Base-by-base conservation (phyloP, 768 basidiomycete genomes). In the Strobilomyces dryophilus region DNA sequence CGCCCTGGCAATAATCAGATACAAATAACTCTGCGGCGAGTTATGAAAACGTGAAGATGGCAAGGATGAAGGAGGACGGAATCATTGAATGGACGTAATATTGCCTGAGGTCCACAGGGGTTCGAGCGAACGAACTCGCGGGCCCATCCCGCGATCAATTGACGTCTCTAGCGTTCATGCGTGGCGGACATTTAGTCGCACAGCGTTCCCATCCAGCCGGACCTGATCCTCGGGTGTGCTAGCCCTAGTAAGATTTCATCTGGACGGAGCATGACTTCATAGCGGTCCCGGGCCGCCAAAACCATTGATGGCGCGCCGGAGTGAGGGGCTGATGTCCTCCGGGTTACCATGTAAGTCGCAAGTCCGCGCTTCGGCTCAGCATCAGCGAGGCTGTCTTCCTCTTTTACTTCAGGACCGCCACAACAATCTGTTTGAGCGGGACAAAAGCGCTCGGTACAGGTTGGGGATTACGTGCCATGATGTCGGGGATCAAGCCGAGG, bases 191-290 rank as follows among this genome's bases (percentile, higher is more conserved):
- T 52, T 32, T 54, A 61, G 20, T 54, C 47, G 54, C 49, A 47
- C 37, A 64, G 60, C 58, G 63, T 66, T 60, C 58, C 54, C 60
- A 56, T 54, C 52, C 58, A 54, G 39, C 52, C 62, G 65, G 62
- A 56, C 62, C 65, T 69, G 62, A 67, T 67, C 66, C 67, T 69
- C 67, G 65, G 67, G n/a, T n/a, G n/a, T n/a, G 59, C 59, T 66
- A 53, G 59, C 53, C 55, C 64, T 59, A 61, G 49, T 53, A 56
- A 60, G 52, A 64, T 63, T 64, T 56, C 64, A 67, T 66, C 51
- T 66, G 56, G 41, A 55, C 61, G 66, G 67, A 67, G 56, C 62
- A n/a, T n/a, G n/a, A n/a, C n/a, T n/a, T n/a, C n/a, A n/a, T n/a
- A n/a, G n/a, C n/a, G n/a, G n/a, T n/a, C n/a, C n/a, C n/a, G n/a